These are phyloP conservation scores for Rhododendron williamsianum DNA, from an alignment of 148 eudicot genomes.

Conservation along the genomic window DNA sequence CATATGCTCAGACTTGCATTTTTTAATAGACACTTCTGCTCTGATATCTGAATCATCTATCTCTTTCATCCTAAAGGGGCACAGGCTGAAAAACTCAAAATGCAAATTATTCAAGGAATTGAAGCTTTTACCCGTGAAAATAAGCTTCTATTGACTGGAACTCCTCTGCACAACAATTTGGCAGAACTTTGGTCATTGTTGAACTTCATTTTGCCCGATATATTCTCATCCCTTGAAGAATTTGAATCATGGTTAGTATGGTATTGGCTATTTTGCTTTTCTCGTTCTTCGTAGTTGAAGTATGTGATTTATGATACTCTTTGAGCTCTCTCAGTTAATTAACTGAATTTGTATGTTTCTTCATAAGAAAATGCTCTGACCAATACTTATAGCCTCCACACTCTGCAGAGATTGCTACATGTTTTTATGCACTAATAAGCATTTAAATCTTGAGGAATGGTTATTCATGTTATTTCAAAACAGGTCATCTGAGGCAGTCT, in stretches of 20 bases:
- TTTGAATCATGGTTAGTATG: slow-evolving; percentile 84
- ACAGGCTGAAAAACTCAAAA: slow-evolving; percentile 84
- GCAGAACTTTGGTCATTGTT: slow-evolving; percentile 96
- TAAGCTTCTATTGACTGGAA: slow-evolving; percentile 92
- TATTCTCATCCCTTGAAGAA: slow-evolving; percentile 86
- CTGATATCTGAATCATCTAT: slow-evolving; percentile 8
- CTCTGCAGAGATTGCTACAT: not conserved
- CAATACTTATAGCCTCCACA: not conserved
- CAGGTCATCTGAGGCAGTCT: not conserved
- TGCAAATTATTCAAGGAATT: slow-evolving; percentile 72
- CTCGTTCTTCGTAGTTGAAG: not conserved
- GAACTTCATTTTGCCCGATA: slow-evolving; percentile 95
- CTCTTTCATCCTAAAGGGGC: slow-evolving; percentile 52
- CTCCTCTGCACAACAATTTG: slow-evolving; percentile 97
- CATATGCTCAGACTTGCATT: not conserved
- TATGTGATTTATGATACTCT: not conserved
- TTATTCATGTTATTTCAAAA: not conserved
- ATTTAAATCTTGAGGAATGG: not conserved
- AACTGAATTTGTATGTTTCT: not conserved
- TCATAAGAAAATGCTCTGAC: not conserved
- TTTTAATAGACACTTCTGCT: not conserved
- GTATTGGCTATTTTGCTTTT: not conserved
- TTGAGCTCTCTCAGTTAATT: not conserved
- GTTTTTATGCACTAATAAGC: not conserved
- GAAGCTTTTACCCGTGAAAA: slow-evolving; percentile 66